Evolutionary conservation across 2,329 filamentous ascomycete genomes (phyloP).

Genomic region (Onygenales sp.): DNA sequence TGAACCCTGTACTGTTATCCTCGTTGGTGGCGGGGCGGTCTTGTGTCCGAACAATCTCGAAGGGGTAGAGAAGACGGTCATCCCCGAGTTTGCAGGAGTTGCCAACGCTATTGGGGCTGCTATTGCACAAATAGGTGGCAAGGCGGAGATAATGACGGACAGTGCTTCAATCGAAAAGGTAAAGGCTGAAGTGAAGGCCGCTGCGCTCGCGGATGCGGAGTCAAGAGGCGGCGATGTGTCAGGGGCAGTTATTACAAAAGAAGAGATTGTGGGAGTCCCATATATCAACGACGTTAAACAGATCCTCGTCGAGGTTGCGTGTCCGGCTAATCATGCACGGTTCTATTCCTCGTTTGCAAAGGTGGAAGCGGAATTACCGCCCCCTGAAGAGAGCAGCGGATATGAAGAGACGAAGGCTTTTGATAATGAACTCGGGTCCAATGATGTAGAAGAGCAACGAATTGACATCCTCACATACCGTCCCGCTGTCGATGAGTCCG

Average conservation of each 20-base stretch:
- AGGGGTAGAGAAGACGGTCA: constrained; percentile 42
- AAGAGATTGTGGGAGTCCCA: constrained; percentile 45
- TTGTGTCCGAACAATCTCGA: constrained; percentile 40
- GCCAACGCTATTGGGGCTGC: constrained; percentile 55
- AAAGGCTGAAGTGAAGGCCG: constrained; percentile 12
- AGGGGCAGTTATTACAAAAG: constrained; percentile 39
- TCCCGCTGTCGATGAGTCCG: constrained; percentile 26
- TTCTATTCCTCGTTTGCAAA: neutral
- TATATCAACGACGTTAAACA: constrained; percentile 42
- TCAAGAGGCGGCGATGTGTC: constrained; percentile 13
- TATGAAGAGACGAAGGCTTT: neutral
- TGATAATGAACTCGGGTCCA: neutral
- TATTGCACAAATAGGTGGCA: constrained; percentile 46
- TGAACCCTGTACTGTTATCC: constrained; percentile 41
- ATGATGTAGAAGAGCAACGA: neutral
- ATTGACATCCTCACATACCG: constrained; percentile 26
- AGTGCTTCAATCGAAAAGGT: constrained; percentile 27
- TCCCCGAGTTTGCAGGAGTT: constrained; percentile 44
- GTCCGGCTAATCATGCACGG: neutral
- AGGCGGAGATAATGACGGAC: constrained; percentile 42
- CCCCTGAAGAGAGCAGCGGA: neutral
- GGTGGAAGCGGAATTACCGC: neutral
- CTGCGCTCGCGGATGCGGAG: constrained; percentile 15
- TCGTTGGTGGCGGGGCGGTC: constrained; percentile 51
- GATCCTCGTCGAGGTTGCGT: constrained; percentile 23